Conservation (phyloP, 257 asterid species). For the Nicotiana tomentosiformis region DNA sequence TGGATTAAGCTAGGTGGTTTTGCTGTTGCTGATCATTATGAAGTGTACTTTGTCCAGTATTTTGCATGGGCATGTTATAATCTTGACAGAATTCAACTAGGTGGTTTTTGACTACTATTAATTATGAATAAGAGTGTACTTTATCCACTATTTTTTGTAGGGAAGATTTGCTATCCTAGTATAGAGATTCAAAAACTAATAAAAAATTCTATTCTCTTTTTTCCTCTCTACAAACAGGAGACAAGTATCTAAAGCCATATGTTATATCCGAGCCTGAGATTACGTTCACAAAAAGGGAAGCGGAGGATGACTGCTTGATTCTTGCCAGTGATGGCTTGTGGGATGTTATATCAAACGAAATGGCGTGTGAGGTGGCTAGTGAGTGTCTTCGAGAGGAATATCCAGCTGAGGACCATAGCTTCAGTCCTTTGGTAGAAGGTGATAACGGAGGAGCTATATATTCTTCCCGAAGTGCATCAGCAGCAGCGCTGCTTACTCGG, state of each 20-base stretch:
- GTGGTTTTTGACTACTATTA: background rate
- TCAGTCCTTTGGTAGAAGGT: background rate
- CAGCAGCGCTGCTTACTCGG: constrained; percentile 7
- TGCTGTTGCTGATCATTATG: background rate
- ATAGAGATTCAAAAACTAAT: background rate
- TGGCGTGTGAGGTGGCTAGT: background rate
- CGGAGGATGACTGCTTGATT: constrained; percentile 11
- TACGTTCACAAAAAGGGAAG: background rate
- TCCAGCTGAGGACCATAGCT: background rate
- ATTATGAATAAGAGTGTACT: background rate
- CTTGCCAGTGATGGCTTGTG: constrained; percentile 20
- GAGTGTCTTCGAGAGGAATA: constrained; percentile 7
- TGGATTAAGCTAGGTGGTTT: background rate
- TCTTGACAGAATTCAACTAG: background rate
- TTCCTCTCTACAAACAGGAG: constrained; percentile 6
- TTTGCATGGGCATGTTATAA: background rate
- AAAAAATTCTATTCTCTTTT: background rate
- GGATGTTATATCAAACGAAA: constrained; percentile 13
- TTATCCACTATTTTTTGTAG: background rate
- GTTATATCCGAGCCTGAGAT: constrained; percentile 15
- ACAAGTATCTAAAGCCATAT: constrained; percentile 1
- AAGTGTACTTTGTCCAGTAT: background rate
- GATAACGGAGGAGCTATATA: background rate
- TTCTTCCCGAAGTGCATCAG: constrained; percentile 16
- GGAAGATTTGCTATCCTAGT: background rate